These are phyloP conservation scores for Fusarium miscanthi DNA, from an alignment of 2,329 filamentous ascomycete species.

Conservation along the genomic window DNA sequence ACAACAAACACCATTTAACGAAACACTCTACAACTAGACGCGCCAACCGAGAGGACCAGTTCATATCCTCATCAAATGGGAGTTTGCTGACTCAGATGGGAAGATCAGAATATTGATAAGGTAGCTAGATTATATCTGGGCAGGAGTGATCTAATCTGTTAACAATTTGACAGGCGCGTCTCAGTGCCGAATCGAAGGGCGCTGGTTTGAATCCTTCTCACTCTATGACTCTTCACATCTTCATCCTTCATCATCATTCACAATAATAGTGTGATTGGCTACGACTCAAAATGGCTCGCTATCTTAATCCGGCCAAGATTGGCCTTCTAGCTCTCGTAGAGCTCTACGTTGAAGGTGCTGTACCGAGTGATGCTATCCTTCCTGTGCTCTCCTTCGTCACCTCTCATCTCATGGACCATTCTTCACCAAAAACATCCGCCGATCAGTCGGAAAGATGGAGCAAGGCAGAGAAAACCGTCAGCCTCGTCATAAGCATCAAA, in stretches of 20 bases:
- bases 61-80: neutral
- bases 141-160: neutral
- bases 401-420: conserved; percentile 70
- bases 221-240: neutral
- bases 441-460: conserved; percentile 55
- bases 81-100: neutral
- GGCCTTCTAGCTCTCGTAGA: conserved; percentile 83
- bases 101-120: neutral
- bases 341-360: conserved; percentile 78
- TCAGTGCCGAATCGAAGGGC: conserved; percentile 1
- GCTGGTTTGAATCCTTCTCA: neutral
- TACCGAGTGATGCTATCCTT: conserved; percentile 77
- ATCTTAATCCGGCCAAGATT: conserved; percentile 89
- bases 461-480: conserved; percentile 61
- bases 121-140: neutral
- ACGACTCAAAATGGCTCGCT: conserved; percentile 72
- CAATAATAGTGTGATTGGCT: neutral
- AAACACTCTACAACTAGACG: neutral
- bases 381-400: conserved; percentile 83
- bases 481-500: conserved; percentile 65
- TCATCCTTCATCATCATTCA: neutral
- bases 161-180: conserved; percentile 26
- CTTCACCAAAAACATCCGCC: conserved; percentile 44
- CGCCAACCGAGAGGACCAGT: neutral
- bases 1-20: conserved; percentile 4